These are phyloP conservation scores for Bryum argenteum DNA, from an alignment of 225 moss, liverwort and hornwort genomes.

Conservation along the genomic window DNA sequence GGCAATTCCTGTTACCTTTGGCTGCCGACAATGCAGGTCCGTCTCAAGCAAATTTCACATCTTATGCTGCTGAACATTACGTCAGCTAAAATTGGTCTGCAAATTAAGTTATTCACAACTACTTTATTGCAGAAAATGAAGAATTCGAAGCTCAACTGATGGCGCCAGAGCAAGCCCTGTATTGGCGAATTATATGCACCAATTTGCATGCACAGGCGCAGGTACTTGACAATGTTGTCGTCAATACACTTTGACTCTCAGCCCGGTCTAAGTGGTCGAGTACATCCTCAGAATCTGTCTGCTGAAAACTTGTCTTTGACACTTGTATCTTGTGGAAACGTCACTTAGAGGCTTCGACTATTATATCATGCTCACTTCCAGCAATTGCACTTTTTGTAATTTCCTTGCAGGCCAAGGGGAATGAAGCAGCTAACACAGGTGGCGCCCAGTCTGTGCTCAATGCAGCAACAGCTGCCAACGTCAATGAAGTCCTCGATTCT, in stretches of 20 bases:
- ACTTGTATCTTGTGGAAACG: constrained; percentile 12
- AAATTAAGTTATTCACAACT: constrained; percentile 21
- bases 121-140: constrained; percentile 49
- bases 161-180: constrained; percentile 85
- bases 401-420: constrained; percentile 66
- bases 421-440: constrained; percentile 71
- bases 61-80: constrained; percentile 20
- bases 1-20: constrained; percentile 67
- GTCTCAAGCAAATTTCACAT: constrained; percentile 11
- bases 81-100: constrained; percentile 13
- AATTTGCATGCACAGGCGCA: constrained; percentile 69
- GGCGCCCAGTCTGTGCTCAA: constrained; percentile 84
- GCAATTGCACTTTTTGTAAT: constrained; percentile 20
- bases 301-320: constrained; percentile 16
- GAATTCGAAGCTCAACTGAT: constrained; percentile 55
- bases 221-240: constrained; percentile 40
- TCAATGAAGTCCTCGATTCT: constrained; percentile 75
- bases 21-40: constrained; percentile 47
- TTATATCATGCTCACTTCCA: not conserved
- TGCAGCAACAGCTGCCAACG: constrained; percentile 69
- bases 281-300: constrained; percentile 11
- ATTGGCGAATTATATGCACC: constrained; percentile 77
- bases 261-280: constrained; percentile 3
- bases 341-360: not conserved
- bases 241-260: constrained; percentile 6